Conservation (phyloP, 202 grass and related monocot species). For the Schoenoplectus tabernaemontani region DNA sequence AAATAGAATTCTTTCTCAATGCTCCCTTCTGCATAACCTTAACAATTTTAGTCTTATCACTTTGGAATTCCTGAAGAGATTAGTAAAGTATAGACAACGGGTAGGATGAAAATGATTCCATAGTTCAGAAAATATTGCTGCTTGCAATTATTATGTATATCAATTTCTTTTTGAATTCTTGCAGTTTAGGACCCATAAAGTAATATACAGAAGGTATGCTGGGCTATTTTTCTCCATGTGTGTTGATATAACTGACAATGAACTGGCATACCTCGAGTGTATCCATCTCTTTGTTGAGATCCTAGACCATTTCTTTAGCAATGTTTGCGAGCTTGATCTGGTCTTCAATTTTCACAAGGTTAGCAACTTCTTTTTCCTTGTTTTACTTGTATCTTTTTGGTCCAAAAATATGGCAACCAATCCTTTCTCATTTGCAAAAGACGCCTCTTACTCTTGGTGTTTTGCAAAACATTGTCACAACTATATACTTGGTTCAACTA, state of each 20-base stretch:
- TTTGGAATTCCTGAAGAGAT: not conserved
- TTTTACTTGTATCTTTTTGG: not conserved
- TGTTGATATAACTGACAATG: conserved; percentile 97
- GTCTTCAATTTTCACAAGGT: conserved; percentile 91
- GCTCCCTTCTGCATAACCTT: not conserved
- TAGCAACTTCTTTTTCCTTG: conserved; percentile 11
- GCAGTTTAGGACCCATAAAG: conserved; percentile 84
- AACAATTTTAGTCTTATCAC: not conserved
- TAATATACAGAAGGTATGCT: conserved; percentile 98
- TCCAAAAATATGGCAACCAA: not conserved
- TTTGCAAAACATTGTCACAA: not conserved
- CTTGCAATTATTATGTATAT: not conserved
- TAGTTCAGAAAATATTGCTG: not conserved
- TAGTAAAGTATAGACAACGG: not conserved
- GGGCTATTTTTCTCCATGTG: conserved; percentile 93
- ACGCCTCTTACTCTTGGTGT: not conserved
- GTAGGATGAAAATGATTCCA: not conserved
- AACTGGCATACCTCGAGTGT: conserved; percentile 90
- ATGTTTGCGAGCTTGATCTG: conserved; percentile 91
- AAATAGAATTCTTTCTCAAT: not conserved
- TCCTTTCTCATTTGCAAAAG: not conserved
- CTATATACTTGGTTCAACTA: not conserved
- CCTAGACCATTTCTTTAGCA: conserved; percentile 93
- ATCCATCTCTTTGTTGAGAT: conserved; percentile 99
- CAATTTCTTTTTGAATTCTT: conserved; percentile 27